Evolutionary conservation across 331 rosid species (phyloP).

Genomic region (Rhamnella rubrinervis): DNA sequence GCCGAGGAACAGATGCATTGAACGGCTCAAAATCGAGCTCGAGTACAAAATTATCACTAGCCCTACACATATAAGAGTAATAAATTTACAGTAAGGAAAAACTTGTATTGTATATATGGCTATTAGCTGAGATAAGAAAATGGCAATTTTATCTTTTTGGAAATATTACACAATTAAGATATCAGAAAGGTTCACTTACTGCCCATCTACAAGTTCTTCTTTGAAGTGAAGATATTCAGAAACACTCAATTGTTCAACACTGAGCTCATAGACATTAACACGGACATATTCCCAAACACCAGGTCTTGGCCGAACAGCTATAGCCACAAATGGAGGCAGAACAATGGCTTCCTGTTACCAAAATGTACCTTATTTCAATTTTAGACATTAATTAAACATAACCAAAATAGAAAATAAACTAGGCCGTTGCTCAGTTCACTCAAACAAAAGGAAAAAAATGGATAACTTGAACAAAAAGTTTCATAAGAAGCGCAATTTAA

Average conservation of each 20-base stretch:
- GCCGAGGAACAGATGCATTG: slow-evolving; percentile 75
- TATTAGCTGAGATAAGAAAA: not conserved
- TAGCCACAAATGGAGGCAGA: slow-evolving; percentile 90
- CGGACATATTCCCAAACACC: slow-evolving; percentile 98
- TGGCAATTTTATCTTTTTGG: no score
- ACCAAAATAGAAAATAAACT: not conserved
- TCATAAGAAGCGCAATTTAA: no score
- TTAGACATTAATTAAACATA: not conserved
- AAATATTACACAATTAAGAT: not conserved
- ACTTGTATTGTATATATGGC: not conserved
- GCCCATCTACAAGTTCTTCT: slow-evolving; percentile 78
- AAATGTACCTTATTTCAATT: not conserved
- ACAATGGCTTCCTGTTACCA: slow-evolving; percentile 86
- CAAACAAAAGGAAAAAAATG: no score
- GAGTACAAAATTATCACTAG: slow-evolving; percentile 32
- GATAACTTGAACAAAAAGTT: no score
- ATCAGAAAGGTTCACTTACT: slow-evolving; percentile 37
- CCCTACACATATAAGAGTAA: slow-evolving; percentile 27
- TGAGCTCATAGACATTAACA: slow-evolving; percentile 78
- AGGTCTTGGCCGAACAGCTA: slow-evolving; percentile 95
- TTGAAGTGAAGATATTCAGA: slow-evolving; percentile 86
- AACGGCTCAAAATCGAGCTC: slow-evolving; percentile 94
- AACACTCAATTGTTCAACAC: slow-evolving; percentile 74
- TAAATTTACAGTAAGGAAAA: not conserved
- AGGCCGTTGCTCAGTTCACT: not conserved